Evolutionary conservation across 1,139 yeast genomes (phyloP), one percentile per base, ranked within the genome.

Genomic region (Zygosaccharomyces sapae): DNA sequence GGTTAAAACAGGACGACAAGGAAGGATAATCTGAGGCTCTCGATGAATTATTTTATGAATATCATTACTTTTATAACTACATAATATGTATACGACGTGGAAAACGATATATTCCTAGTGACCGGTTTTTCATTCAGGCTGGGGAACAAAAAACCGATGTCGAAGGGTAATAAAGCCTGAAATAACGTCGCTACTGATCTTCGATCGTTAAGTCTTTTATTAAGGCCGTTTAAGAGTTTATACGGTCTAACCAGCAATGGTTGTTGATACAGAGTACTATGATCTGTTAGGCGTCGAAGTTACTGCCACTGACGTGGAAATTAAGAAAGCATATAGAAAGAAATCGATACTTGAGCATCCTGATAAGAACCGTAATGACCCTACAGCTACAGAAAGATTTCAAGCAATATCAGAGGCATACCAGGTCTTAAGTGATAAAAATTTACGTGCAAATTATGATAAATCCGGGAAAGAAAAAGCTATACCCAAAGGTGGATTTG

Each of bases 321-420:
- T 90, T 67, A 90, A 90, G 67, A 87, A 86, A 65, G 96, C 97
- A 0, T 90, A 90, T 69, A 75, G 97, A 52, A 83, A 83, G 66
- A 83, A 84, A 62, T 96, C 97, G 5, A 80, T 90, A 51, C 75
- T 72, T 51, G 83, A 86, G 59, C 97, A 90, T 65, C 97, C 97
- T 1, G 97, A 90, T 67, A 90, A 90, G 72, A 88, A 90, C 61
- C 96, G 95, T 19, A 80, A 83, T 54, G 70, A 68, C 51, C 90
- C 92, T 5, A 71, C 72, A 25, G 96, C 97, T 4, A 90, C 90
- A 39, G 75, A 70, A 47, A 69, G 73, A 56, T 78, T 78, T 57
- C 82, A 78, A 56, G 76, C 70, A 22, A 73, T 73, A 18, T 63
- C 74, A 13, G 88, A 85, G 62, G 95, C 94, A 1, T 86, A 85